These are phyloP conservation scores for Straminergon stramineum DNA, from an alignment of 225 moss, liverwort and hornwort species.

Conservation along the genomic window DNA sequence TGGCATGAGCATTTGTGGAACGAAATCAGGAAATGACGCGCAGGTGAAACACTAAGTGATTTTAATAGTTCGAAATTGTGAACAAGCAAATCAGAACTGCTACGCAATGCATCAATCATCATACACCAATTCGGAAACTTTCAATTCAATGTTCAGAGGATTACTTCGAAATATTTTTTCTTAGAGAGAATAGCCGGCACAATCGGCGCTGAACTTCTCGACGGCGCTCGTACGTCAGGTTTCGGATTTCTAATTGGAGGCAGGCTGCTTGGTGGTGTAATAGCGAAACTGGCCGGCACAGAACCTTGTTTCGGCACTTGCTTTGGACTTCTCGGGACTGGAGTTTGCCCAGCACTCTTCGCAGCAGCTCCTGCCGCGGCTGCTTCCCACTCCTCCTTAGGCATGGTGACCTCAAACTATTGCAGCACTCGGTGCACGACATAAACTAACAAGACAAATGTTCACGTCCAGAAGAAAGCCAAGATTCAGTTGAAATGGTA, in stretches of 20 bases:
- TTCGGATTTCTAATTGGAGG: not conserved
- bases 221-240: not conserved
- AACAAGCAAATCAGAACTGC: not conserved
- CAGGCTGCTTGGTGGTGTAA: constrained; percentile 6
- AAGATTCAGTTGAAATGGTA: no score
- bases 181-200: not conserved
- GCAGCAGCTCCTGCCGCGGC: not conserved
- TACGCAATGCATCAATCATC: not conserved
- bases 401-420: no score
- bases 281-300: not conserved
- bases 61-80: not conserved
- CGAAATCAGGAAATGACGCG: no score
- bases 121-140: not conserved
- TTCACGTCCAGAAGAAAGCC: no score
- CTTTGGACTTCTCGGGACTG: constrained; percentile 10
- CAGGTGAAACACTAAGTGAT: not conserved
- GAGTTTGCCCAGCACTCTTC: not conserved
- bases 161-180: constrained; percentile 5
- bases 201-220: not conserved
- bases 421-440: no score
- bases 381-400: not conserved
- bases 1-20: not conserved
- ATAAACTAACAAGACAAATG: no score
- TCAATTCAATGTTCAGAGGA: not conserved
- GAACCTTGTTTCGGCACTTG: not conserved